Conservation (phyloP, 345 rosid genomes). For the Brassica juncea region DNA sequence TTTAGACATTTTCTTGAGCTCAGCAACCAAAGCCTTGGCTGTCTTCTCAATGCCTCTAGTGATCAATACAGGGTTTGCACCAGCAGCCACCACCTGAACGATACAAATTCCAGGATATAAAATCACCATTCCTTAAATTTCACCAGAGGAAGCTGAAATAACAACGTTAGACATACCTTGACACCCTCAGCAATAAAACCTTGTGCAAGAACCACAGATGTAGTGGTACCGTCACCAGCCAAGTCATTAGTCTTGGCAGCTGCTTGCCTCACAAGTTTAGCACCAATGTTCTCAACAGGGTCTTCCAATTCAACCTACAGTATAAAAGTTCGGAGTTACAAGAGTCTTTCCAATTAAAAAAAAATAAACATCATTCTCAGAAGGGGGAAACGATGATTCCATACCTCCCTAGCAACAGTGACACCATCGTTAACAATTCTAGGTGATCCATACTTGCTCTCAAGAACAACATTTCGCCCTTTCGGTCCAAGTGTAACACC, state of each 20-base stretch:
- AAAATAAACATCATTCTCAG: not conserved
- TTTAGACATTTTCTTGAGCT: constrained; percentile 80
- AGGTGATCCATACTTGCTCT: constrained; percentile 99
- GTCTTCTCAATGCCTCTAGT: constrained; percentile 98
- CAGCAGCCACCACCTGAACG: constrained; percentile 92
- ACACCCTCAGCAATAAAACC: constrained; percentile 97
- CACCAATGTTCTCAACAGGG: constrained; percentile 98
- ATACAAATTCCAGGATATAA: not conserved
- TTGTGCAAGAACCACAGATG: constrained; percentile 98
- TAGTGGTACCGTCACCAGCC: constrained; percentile 99
- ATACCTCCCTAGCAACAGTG: constrained; percentile 95
- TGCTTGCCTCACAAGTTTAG: constrained; percentile 95
- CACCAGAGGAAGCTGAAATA: constrained; percentile 2
- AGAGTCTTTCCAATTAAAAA: not conserved
- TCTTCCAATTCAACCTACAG: constrained; percentile 94
- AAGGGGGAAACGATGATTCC: not conserved
- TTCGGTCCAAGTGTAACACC: constrained; percentile 98
- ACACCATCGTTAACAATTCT: constrained; percentile 98
- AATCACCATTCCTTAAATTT: not conserved
- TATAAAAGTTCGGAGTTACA: not conserved
- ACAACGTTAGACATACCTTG: constrained; percentile 54
- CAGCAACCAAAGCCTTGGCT: constrained; percentile 72
- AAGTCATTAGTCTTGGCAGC: constrained; percentile 98
- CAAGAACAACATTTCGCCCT: constrained; percentile 96
- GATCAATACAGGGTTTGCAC: constrained; percentile 94